A percentile compares a stretch with the other conserved stretches of the same genome.
phyloP scores from a whole-genome alignment of 2,329 filamentous ascomycete species.

The Hypoxylon sp. region DNA sequence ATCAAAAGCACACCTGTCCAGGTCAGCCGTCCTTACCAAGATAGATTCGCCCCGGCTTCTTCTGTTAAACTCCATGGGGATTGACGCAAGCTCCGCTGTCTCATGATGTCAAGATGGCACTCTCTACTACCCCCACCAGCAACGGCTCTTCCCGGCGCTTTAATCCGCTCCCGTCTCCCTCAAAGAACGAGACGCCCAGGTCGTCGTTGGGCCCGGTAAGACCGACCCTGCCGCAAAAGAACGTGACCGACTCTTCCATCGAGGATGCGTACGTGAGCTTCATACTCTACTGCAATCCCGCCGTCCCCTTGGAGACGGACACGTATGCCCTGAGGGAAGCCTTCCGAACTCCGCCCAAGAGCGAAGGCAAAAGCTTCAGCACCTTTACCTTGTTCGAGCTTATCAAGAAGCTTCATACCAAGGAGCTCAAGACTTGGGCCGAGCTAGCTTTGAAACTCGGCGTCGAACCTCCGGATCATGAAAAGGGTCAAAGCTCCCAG shows the following conservation, averaged over 20 bases:
- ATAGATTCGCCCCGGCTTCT: conserved; percentile 22
- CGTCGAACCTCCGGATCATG: conserved; percentile 81
- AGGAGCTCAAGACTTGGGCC: conserved; percentile 92
- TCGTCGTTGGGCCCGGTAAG: conserved; percentile 39
- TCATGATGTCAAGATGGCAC: conserved; percentile 40
- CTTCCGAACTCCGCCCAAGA: conserved; percentile 83
- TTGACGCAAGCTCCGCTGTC: conserved; percentile 20
- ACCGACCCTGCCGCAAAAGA: conserved; percentile 66
- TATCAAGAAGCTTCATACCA: conserved; percentile 78
- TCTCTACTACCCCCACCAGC: conserved; percentile 39
- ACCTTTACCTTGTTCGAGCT: conserved; percentile 80
- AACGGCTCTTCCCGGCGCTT: conserved; percentile 41
- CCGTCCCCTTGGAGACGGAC: conserved; percentile 73
- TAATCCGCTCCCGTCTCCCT: conserved; percentile 40
- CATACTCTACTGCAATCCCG: conserved; percentile 90
- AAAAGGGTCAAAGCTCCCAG: conserved; percentile 87
- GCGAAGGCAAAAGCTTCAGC: conserved; percentile 85
- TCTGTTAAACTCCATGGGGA: conserved; percentile 20
- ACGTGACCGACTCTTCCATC: conserved; percentile 74
- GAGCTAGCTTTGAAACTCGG: conserved; percentile 87
- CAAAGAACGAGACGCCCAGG: conserved; percentile 41
- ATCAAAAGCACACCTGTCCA: conserved; percentile 3
- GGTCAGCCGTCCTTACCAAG: conserved; percentile 5
- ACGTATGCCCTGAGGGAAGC: conserved; percentile 74
- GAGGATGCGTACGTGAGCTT: conserved; percentile 85